Evolutionary conservation across 805 yeast genomes (phyloP), one percentile per base, ranked within the genome.

Genomic region (Lachancea sp.): DNA sequence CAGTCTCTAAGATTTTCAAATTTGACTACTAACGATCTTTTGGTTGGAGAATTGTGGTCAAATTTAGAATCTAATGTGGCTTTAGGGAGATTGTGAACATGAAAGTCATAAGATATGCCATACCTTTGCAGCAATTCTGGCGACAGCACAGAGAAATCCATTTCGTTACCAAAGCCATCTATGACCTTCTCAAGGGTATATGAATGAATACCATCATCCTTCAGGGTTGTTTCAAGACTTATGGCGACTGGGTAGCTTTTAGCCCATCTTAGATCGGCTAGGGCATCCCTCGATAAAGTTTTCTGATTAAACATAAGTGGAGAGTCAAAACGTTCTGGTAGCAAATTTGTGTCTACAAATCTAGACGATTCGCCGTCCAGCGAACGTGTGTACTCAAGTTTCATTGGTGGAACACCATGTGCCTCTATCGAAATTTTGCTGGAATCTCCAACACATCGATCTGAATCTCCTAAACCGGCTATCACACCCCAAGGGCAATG

Each of bases 371-470:
- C 52, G 20, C 56, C 67, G 42, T 64, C 63, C 17, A 71, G 57
- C 12, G 67, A 50, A 45, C 76, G 77, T 33, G 70, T 72, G 53
- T 80, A 81, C 30, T 68, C 65, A 25, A 83, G 62, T 17, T 72
- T 73, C 43, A 83, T 60, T 0, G 98, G 97, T 1, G 90, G 80
- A 2, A 87, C 83, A 39, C 97, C 97, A 15, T 67, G 61, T 1
- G 80, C 74, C 2, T 71, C 66, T 23, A 90, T 69, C 11, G 63
- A 61, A 1, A 80, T 61, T 17, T 71, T 63, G 48, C 78, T 84
- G 3, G 58, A 37, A 13, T 71, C 77, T 23, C 81, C 85, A 25
- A 78, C 64, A 65, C 97, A 92, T 47, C 74, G 70, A 50, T 79
- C 76, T 11, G 54, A 40, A 0, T 58, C 54, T 0, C 72, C 68